Percentiles rank a stretch among this genome's conserved stretches.
These are phyloP conservation scores for Populus tomentosa DNA, from an alignment of 441 rosid genomes.

Conservation along the genomic window DNA sequence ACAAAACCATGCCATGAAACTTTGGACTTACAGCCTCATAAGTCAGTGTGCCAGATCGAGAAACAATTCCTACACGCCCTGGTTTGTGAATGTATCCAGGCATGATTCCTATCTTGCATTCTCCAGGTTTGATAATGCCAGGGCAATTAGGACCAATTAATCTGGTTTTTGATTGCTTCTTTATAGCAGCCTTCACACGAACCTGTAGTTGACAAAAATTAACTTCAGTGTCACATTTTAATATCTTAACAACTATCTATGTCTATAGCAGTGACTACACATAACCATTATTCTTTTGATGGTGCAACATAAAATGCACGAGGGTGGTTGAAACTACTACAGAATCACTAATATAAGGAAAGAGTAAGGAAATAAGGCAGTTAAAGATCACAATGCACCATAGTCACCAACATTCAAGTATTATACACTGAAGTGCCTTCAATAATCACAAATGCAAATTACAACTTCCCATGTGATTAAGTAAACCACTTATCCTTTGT, in stretches of 20 bases:
- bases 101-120: slow-evolving; percentile 95
- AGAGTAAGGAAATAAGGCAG: neutral
- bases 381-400: neutral
- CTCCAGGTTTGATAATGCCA: slow-evolving; percentile 91
- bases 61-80: slow-evolving; percentile 86
- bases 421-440: too few relatives aligned
- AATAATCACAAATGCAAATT: neutral
- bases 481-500: neutral
- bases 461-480: neutral
- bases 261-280: neutral
- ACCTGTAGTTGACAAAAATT: slow-evolving; percentile 39
- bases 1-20: neutral
- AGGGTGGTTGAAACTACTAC: neutral
- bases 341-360: neutral
- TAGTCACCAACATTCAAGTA: neutral
- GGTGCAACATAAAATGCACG: neutral
- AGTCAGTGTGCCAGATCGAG: slow-evolving; percentile 90
- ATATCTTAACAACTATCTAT: neutral
- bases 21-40: slow-evolving; percentile 78
- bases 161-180: slow-evolving; percentile 79
- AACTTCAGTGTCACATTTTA: neutral
- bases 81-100: slow-evolving; percentile 95
- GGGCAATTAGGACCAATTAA: slow-evolving; percentile 94
- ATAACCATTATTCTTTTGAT: neutral
- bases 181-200: slow-evolving; percentile 84